phyloP scores from a whole-genome alignment of 1,139 yeast genomes.

The Kluyveromyces sp. region DNA sequence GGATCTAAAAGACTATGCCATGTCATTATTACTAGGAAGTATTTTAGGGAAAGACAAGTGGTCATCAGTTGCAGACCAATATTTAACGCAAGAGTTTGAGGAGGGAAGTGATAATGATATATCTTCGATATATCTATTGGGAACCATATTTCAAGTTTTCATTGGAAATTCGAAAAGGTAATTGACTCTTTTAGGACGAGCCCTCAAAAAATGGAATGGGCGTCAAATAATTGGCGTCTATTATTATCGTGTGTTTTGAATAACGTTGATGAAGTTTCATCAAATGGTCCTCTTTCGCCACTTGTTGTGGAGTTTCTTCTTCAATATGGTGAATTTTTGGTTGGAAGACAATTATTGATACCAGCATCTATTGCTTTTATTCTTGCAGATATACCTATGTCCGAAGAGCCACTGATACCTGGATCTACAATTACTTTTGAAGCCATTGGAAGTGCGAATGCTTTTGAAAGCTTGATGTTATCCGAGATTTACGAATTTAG shows the following conservation, averaged over 20 bases:
- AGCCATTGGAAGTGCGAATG: conserved; percentile 21
- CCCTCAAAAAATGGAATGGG: conserved; percentile 39
- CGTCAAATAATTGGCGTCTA: conserved; percentile 45
- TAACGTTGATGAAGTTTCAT: conserved; percentile 12
- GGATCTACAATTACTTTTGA: conserved; percentile 21
- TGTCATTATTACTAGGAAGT: conserved; percentile 66
- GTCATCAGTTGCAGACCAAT: conserved; percentile 47
- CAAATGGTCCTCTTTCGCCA: conserved; percentile 29
- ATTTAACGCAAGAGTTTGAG: conserved; percentile 38
- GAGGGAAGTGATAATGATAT: conserved; percentile 40
- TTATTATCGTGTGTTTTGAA: conserved; percentile 38
- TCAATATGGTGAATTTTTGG: conserved; percentile 48
- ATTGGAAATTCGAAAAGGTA: conserved; percentile 55
- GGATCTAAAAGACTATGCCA: conserved; percentile 64
- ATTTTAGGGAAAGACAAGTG: conserved; percentile 57
- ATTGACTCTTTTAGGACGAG: conserved; percentile 42
- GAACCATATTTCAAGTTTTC: conserved; percentile 54
- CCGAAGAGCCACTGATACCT: conserved; percentile 19
- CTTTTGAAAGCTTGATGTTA: conserved; percentile 22
- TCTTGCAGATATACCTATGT: conserved; percentile 43
- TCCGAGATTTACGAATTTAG: conserved; percentile 62
- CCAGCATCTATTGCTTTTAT: conserved; percentile 44
- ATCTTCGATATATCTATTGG: conserved; percentile 37
- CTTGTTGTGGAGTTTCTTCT: conserved; percentile 40
- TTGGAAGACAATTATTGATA: conserved; percentile 32